Evolutionary conservation across 169 alveolate species (phyloP).

Genomic region (Cystoisospora suis): DNA sequence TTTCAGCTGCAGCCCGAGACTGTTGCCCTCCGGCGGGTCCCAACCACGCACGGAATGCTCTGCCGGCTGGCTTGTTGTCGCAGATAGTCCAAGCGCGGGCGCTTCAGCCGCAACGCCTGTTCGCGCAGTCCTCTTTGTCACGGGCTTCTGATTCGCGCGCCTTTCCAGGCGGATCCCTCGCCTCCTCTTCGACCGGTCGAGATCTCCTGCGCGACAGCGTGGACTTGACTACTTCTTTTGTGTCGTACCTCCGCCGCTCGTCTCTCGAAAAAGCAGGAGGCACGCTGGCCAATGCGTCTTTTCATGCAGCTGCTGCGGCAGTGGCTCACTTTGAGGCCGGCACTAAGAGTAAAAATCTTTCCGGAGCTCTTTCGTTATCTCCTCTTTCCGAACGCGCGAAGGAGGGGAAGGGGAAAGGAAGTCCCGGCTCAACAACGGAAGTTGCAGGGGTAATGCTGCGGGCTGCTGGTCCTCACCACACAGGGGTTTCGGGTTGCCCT

Average conservation of each 20-base stretch:
- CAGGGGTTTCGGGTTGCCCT: neutral
- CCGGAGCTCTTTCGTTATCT: too few species aligned
- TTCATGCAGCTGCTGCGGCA: neutral
- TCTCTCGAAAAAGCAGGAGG: neutral
- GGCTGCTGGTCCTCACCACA: too few species aligned
- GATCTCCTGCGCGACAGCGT: conserved; percentile 19
- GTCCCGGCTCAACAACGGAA: neutral
- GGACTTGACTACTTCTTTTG: neutral
- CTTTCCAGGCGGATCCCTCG: neutral
- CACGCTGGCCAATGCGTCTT: neutral
- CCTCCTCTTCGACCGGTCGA: neutral
- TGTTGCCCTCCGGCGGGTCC: too few species aligned
- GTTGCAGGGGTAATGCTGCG: neutral
- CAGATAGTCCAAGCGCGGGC: conserved; percentile 27
- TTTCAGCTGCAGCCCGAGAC: too few species aligned
- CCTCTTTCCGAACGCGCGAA: too few species aligned
- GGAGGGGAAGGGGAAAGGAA: neutral
- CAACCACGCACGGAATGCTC: too few species aligned
- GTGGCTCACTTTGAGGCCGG: too few species aligned
- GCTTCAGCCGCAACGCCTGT: conserved; percentile 19
- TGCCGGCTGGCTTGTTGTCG: neutral
- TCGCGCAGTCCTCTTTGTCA: neutral
- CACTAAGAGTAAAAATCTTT: too few species aligned
- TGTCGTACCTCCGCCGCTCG: neutral
- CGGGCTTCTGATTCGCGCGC: neutral